These are phyloP conservation scores for Penicillium manginii DNA, from an alignment of 495 filamentous ascomycete species.

Conservation along the genomic window DNA sequence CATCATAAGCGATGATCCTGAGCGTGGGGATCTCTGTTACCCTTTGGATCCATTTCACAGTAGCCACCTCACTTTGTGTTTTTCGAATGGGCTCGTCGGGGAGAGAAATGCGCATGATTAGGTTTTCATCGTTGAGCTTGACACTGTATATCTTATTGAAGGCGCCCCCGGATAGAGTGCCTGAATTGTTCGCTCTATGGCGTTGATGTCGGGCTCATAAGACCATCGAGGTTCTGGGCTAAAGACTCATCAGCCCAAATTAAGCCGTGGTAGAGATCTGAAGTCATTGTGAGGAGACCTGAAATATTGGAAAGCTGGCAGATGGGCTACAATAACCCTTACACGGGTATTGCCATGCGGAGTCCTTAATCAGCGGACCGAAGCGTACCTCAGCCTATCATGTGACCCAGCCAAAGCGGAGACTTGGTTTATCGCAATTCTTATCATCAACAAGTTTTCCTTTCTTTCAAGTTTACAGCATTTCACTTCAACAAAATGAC, in stretches of 20 bases:
- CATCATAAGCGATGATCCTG: slow-evolving; percentile 50
- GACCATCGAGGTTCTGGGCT: too few relatives aligned
- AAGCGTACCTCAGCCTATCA: neutral
- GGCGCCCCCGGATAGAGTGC: neutral
- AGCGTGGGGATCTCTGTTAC: slow-evolving; percentile 56
- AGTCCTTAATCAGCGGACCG: too few relatives aligned
- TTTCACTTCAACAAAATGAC: slow-evolving; percentile 44
- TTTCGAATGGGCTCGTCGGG: slow-evolving; percentile 56
- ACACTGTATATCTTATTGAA: slow-evolving; percentile 28
- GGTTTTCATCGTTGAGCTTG: neutral
- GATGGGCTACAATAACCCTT: too few relatives aligned
- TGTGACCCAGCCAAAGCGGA: slow-evolving; percentile 13
- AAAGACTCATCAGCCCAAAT: too few relatives aligned
- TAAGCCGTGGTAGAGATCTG: too few relatives aligned
- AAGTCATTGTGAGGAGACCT: too few relatives aligned
- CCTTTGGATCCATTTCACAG: slow-evolving; percentile 47
- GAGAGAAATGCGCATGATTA: slow-evolving; percentile 54
- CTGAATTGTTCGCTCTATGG: too few relatives aligned
- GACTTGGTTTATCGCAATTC: slow-evolving; percentile 18
- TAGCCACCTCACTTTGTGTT: slow-evolving; percentile 58
- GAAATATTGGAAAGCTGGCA: too few relatives aligned
- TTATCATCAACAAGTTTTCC: slow-evolving; percentile 23
- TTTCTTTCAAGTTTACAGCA: slow-evolving; percentile 16
- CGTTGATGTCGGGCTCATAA: too few relatives aligned
- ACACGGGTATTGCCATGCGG: too few relatives aligned